phyloP scores from a whole-genome alignment of 129 eudicot genomes.

The Flaveria brownii region DNA sequence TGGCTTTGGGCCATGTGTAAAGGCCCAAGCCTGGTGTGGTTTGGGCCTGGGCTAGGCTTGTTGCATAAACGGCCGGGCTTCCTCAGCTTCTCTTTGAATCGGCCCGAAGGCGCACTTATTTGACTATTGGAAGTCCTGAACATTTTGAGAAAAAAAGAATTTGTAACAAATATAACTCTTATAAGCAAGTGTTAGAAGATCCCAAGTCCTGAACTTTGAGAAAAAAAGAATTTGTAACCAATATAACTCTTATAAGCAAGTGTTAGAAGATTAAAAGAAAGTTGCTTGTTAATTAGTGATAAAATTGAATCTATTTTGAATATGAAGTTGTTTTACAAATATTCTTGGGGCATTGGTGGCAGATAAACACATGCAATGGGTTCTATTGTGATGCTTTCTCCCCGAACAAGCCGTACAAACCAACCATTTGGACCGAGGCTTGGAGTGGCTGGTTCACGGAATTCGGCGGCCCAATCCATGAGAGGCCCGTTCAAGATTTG shows the following conservation, averaged over 20 bases:
- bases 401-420: constrained; percentile 45
- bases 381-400: constrained; percentile 47
- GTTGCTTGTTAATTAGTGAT: background rate
- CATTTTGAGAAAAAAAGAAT: background rate
- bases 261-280: background rate
- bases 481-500: constrained; percentile 46
- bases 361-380: constrained; percentile 54
- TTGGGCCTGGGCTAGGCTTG: background rate
- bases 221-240: background rate
- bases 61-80: background rate
- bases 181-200: background rate
- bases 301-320: background rate
- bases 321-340: background rate
- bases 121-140: background rate
- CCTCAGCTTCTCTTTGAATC: background rate
- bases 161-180: background rate
- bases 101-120: background rate
- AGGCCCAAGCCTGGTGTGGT: background rate
- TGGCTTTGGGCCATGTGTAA: constrained; percentile 10
- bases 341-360: constrained; percentile 24
- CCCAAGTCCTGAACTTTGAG: background rate
- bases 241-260: background rate
- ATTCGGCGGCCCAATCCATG: constrained; percentile 41
- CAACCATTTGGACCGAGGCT: constrained; percentile 52
- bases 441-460: constrained; percentile 53